Percentiles rank a stretch among this genome's conserved stretches.
phyloP scores from a whole-genome alignment of 2,329 filamentous ascomycete genomes.

The Colletotrichum sojae region DNA sequence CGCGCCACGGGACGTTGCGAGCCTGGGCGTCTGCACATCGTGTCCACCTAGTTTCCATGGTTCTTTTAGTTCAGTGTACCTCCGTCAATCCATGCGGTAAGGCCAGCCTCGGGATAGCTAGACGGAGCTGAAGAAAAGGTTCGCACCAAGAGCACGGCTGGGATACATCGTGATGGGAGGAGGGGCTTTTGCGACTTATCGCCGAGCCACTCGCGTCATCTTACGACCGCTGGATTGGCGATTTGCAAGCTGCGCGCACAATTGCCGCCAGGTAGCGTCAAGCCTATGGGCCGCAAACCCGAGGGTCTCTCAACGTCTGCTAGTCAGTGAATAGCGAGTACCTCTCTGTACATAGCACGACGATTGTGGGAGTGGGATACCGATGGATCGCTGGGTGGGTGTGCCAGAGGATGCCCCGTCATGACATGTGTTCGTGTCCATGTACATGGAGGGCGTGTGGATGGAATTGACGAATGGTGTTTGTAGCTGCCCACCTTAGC shows the following conservation, averaged over 20 bases:
- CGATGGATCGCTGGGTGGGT: constrained; percentile 24
- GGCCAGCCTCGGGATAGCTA: constrained; percentile 3
- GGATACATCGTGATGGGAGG: neutral
- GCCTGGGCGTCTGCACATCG: constrained; percentile 12
- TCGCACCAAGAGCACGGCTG: neutral
- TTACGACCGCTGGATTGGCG: neutral
- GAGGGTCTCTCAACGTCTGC: neutral
- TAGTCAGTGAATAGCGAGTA: constrained; percentile 15
- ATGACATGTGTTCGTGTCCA: constrained; percentile 16
- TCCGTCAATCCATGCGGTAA: constrained; percentile 19
- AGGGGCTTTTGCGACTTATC: constrained; percentile 28
- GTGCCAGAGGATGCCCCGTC: constrained; percentile 9
- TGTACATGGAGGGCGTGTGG: constrained; percentile 15
- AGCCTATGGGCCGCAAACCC: constrained; percentile 9
- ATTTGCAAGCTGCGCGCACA: neutral
- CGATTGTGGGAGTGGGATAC: constrained; percentile 8
- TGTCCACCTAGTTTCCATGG: constrained; percentile 2
- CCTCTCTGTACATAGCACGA: neutral
- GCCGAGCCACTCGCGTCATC: constrained; percentile 33
- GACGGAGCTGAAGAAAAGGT: constrained; percentile 17
- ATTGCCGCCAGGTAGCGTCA: neutral
- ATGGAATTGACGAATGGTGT: constrained; percentile 27
- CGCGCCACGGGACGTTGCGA: constrained; percentile 28
- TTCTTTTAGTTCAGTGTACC: neutral
- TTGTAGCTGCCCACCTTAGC: constrained; percentile 17